Evolutionary conservation across 495 filamentous ascomycete genomes (phyloP), one percentile per base, ranked within the genome.

Genomic region (Lophium mytilinum): DNA sequence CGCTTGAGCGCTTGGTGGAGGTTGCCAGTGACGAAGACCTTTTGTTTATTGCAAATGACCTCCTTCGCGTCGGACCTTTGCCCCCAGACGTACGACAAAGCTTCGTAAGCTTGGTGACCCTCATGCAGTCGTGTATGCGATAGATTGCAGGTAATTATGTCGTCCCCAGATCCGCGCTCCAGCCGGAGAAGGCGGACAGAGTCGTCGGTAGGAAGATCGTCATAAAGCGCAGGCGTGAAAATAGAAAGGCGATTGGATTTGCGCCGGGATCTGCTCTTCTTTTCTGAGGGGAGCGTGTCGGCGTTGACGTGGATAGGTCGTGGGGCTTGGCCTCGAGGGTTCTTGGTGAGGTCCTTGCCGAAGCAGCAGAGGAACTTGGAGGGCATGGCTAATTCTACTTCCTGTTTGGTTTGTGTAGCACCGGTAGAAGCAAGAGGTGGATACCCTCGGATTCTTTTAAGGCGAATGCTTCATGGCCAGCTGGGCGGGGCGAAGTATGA

Each of bases 151-250:
- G 21, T 11, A 35, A 63, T 55, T 1, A 17, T 15, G 4, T 21
- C 9, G 12, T 19, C 18, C 9, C 50, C 19, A 3, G 2, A 2
- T 4, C 48, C 57, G 9, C 47, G 53, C 19, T 57, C 42, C 39
- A 64, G 50, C 8, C 18, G 47, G n/a, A 64, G 61, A 34, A 64
- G 57, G 15, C 61, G 52, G 35, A 64, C 57, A 15, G 53, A 61
- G 50, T 53, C 9, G 0, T 11, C n/a, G 17, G 40, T n/a, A 12
- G 56, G 45, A 34, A 64, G 57, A 6, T 52, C 12, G 1, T 34
- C 36, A 40, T 63, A 63, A 11, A 61, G 51, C 7, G 34, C 39
- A 14, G 11, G 39, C 9, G 17, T 17, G 12, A 41, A 12, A 4
- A 14, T 17, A 12, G 11, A 12, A 17, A 12, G 39, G 39, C 39